These are phyloP conservation scores for Furcasterigmium furcatum DNA, from an alignment of 2,329 filamentous ascomycete species.

Conservation along the genomic window DNA sequence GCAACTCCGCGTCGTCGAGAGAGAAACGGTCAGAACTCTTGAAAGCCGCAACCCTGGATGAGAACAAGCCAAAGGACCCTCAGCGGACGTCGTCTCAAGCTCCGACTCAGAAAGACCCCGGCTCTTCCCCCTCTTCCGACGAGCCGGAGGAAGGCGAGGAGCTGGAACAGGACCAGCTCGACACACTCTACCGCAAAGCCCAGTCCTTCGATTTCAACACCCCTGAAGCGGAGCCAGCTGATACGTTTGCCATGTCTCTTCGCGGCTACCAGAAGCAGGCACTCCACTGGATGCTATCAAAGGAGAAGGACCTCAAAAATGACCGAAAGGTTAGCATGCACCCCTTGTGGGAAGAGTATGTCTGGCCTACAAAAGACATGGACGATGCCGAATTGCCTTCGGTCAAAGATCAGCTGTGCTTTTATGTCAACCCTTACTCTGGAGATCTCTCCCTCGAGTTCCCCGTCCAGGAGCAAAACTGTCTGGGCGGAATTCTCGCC, in stretches of 20 bases:
- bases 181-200: conserved; percentile 90
- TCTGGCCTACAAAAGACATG: conserved; percentile 83
- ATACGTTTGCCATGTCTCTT: conserved; percentile 78
- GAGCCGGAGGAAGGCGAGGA: conserved; percentile 86
- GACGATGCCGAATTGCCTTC: conserved; percentile 72
- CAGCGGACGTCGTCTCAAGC: conserved; percentile 24
- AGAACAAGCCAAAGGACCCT: conserved; percentile 64
- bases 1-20: conserved; percentile 71
- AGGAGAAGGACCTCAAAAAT: conserved; percentile 77
- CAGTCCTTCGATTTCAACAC: conserved; percentile 96
- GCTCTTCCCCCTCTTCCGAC: conserved; percentile 55
- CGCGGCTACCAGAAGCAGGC: conserved; percentile 95
- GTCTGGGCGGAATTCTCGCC: conserved; percentile 86
- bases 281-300: conserved; percentile 92
- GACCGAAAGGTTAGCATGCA: conserved; percentile 83
- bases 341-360: conserved; percentile 94
- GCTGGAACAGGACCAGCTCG: conserved; percentile 91
- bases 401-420: conserved; percentile 65
- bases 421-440: conserved; percentile 97
- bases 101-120: conserved; percentile 17
- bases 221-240: conserved; percentile 77
- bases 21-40: conserved; percentile 82
- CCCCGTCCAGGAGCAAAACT: conserved; percentile 90
- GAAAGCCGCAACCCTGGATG: conserved; percentile 82
- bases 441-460: conserved; percentile 91